Conservation (phyloP, 1,284 basidiomycete species). For the Boletellus deceptivus region DNA sequence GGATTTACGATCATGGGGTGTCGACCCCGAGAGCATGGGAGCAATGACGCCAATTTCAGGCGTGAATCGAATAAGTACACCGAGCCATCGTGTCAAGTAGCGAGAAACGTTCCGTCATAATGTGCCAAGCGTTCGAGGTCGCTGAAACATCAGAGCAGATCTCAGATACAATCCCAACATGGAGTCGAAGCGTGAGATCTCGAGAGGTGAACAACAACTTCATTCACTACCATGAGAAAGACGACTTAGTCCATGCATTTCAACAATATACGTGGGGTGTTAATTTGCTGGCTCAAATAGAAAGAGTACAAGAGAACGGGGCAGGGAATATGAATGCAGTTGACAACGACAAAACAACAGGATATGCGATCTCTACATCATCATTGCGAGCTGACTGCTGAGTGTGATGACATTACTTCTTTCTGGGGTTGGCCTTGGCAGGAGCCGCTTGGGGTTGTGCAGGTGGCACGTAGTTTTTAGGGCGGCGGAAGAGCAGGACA, state of each 20-base stretch:
- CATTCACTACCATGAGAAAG: conserved; percentile 7
- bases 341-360: conserved; percentile 18
- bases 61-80: no score
- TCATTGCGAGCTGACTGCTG: conserved; percentile 6
- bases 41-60: no score
- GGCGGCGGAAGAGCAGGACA: conserved; percentile 75
- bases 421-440: conserved; percentile 37
- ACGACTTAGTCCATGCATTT: conserved; percentile 9
- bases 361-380: conserved; percentile 26
- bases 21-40: no score
- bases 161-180: conserved; percentile 1
- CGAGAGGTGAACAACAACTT: conserved; percentile 7
- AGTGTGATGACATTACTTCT: conserved; percentile 27
- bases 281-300: conserved; percentile 6
- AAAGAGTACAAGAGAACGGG: conserved; percentile 12
- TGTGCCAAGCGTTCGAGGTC: no score
- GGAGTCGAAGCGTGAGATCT: conserved; percentile 1
- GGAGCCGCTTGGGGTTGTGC: conserved; percentile 36
- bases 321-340: conserved; percentile 21
- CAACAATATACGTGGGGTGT: conserved; percentile 8
- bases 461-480: conserved; percentile 61
- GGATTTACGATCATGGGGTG: no score
- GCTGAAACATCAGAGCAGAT: no score
- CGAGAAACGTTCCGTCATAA: no score
- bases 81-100: no score